Percentiles rank a stretch among this genome's conserved stretches.
These are phyloP conservation scores for Coniosporium tulheliwenetii DNA, from an alignment of 2,329 filamentous ascomycete genomes.

Conservation along the genomic window DNA sequence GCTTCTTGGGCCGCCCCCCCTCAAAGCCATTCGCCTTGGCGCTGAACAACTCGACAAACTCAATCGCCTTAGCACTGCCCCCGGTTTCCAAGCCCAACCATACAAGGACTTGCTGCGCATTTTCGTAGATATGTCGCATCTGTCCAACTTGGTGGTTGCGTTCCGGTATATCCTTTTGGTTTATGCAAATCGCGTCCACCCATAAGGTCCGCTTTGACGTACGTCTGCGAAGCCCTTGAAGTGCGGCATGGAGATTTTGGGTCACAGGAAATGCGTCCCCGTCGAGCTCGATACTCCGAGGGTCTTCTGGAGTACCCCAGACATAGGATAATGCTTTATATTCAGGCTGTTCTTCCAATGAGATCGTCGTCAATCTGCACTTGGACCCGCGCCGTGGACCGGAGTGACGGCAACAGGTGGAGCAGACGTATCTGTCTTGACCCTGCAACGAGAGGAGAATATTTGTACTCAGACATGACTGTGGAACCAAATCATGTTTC, in stretches of 20 bases:
- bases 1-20: no score
- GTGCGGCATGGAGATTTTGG: background rate
- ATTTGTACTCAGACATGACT: no score
- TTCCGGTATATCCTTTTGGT: slow-evolving; percentile 8
- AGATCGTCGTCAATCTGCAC: no score
- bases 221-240: background rate
- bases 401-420: no score
- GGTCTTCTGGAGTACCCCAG: background rate
- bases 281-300: background rate
- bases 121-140: slow-evolving; percentile 9
- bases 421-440: no score
- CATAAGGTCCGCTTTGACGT: slow-evolving; percentile 4
- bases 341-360: no score
- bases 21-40: no score
- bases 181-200: slow-evolving; percentile 10
- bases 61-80: background rate
- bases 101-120: slow-evolving; percentile 6
- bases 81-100: slow-evolving; percentile 4
- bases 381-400: no score
- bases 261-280: background rate
- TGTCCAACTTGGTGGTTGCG: slow-evolving; percentile 7
- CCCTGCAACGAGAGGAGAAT: no score
- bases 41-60: background rate
- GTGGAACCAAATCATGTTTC: no score
- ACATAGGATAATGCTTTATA: background rate